A percentile compares a stretch with the other conserved stretches of the same genome.
These are phyloP conservation scores for Ogataea nitratoaversa DNA, from an alignment of 805 yeast genomes.

Conservation along the genomic window DNA sequence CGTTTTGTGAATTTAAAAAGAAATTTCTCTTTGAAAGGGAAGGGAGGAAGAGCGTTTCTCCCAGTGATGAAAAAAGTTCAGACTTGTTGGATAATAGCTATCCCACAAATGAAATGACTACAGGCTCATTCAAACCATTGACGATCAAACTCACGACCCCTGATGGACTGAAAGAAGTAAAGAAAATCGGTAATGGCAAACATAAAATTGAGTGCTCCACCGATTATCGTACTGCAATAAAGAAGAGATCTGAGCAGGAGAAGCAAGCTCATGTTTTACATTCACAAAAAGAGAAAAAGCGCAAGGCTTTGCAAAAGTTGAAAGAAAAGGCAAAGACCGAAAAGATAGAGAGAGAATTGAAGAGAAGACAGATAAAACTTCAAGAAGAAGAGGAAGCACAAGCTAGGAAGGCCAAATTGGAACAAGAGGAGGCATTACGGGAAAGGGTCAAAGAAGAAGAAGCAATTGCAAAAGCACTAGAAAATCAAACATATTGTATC, in stretches of 20 bases:
- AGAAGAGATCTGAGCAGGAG: not conserved
- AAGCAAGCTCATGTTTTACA: not conserved
- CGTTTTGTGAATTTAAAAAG: conserved; percentile 21
- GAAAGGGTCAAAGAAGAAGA: not conserved
- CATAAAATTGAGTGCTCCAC: not conserved
- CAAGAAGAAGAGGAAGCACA: not conserved
- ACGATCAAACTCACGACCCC: not conserved
- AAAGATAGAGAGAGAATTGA: not conserved
- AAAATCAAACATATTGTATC: conserved; percentile 37
- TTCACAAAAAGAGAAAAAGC: not conserved
- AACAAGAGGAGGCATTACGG: not conserved
- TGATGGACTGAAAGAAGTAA: not conserved
- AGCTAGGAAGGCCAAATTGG: not conserved
- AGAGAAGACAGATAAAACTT: not conserved
- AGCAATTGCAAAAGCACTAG: not conserved
- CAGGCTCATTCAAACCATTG: not conserved
- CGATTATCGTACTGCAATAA: not conserved
- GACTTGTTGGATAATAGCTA: too few species aligned
- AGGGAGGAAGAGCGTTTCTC: not conserved
- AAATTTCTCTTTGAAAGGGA: conserved; percentile 8
- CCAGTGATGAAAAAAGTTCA: not conserved
- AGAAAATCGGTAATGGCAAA: not conserved
- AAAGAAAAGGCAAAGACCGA: not conserved
- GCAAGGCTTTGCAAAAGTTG: not conserved
- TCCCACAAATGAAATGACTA: too few species aligned